Evolutionary conservation across 2,329 filamentous ascomycete species (phyloP), one percentile per base, ranked within the genome.

Genomic region (Lachnellula cervina): DNA sequence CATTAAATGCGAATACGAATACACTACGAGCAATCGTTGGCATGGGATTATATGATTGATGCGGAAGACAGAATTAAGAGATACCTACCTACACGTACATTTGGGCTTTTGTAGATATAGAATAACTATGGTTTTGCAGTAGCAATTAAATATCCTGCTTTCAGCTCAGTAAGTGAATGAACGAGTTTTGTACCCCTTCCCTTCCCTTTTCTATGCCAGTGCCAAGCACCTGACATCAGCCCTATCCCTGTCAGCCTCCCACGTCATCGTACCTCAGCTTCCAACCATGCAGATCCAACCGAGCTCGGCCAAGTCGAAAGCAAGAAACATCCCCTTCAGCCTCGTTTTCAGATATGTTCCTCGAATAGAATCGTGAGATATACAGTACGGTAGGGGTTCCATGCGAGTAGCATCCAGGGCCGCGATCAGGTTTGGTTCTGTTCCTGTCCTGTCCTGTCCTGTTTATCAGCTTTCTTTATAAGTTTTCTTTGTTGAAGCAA

Each of bases 211-310:
- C n/a, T n/a, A n/a, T n/a, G n/a, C n/a, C n/a, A 21, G 21, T 21
- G 21, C 21, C 21, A 21, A 21, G 21, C 2, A 2, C 21, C 21
- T 4, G 21, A 21, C 21, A 32, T 32, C 0, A 32, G 28, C 9
- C 8, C 23, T 6, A 13, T 46, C 44, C 44, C 44, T 46, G 44
- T 46, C 44, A 25, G 44, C 44, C 44, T 5, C 44, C 23, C 4
- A 46, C 44, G 44, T 46, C 44, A 46, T 13, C 6, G 16, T 5
- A 16, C 38, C 16, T 19, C 17, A 4, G 2, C 5, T n/a, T 17
- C 42, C 42, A 21, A 11, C 9, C 11, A 17, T 14, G 46, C 32
- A 45, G 43, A 48, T 49, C 58, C 54, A 58, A 60, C 56, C 55
- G 47, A 45, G 8, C 42, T 48, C 38, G n/a, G 19, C n/a, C 23